Conservation (phyloP, 2,329 filamentous ascomycete genomes). For the Cephalotrichum gorgonifer region DNA sequence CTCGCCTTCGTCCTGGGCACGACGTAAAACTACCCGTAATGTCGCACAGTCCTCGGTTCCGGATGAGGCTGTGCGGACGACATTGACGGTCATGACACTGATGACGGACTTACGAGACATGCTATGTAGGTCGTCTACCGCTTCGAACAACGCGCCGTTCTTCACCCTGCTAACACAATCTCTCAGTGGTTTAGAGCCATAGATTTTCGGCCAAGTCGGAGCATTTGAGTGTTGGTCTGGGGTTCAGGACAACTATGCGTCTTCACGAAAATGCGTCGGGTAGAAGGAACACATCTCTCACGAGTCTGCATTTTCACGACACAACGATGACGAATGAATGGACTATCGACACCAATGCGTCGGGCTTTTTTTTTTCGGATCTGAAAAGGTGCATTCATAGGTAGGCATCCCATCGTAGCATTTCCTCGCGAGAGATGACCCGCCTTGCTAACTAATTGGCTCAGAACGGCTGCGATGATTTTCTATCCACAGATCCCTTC, state of each 20-base stretch:
- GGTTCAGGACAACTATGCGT: background rate
- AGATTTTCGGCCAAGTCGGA: background rate
- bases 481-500: background rate
- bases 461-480: background rate
- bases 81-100: conserved; percentile 3
- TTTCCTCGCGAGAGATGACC: background rate
- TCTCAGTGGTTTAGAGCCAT: background rate
- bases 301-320: background rate
- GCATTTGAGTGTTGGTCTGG: background rate
- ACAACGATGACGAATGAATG: background rate
- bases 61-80: conserved; percentile 1
- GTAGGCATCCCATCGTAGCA: background rate
- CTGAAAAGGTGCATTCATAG: background rate
- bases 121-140: background rate
- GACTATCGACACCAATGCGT: background rate
- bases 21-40: conserved; percentile 6
- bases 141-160: background rate
- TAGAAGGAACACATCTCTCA: background rate
- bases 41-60: conserved; percentile 1
- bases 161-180: background rate
- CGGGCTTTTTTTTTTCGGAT: background rate
- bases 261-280: background rate
- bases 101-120: conserved; percentile 1
- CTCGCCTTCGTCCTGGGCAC: conserved; percentile 4
- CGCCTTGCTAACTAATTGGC: background rate